Conservation (phyloP, 1,284 basidiomycete genomes). For the Malassezia restricta region DNA sequence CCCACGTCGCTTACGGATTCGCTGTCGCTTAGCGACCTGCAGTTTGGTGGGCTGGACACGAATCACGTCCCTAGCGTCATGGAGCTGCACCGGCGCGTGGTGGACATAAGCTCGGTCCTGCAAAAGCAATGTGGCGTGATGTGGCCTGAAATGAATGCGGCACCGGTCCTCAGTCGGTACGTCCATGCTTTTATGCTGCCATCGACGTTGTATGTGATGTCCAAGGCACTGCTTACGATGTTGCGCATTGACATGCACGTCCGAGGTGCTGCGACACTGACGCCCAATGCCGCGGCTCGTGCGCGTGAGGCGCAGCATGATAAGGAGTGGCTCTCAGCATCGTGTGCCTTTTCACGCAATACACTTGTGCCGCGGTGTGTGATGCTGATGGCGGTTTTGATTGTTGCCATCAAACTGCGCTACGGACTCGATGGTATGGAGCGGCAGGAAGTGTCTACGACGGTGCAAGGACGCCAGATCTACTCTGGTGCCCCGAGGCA, state of each 20-base stretch:
- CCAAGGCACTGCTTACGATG: slow-evolving; percentile 21
- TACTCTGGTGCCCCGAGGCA: slow-evolving; percentile 48
- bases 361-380: slow-evolving; percentile 60
- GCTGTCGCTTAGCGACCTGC: slow-evolving; percentile 49
- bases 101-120: slow-evolving; percentile 56
- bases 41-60: slow-evolving; percentile 21
- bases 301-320: background rate
- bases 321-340: background rate
- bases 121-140: slow-evolving; percentile 53
- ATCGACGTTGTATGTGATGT: slow-evolving; percentile 50
- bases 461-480: slow-evolving; percentile 15
- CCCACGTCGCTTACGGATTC: slow-evolving; percentile 58
- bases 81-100: slow-evolving; percentile 55
- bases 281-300: background rate
- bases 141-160: slow-evolving; percentile 65
- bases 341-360: slow-evolving; percentile 45
- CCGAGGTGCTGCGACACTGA: background rate
- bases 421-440: slow-evolving; percentile 34
- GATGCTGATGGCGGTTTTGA: slow-evolving; percentile 53
- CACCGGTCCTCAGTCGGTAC: slow-evolving; percentile 69
- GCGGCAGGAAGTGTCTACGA: slow-evolving; percentile 14
- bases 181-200: slow-evolving; percentile 60
- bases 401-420: slow-evolving; percentile 33
- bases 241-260: slow-evolving; percentile 15
- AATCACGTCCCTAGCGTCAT: slow-evolving; percentile 56